A percentile compares a stretch with the other conserved stretches of the same genome.
These are phyloP conservation scores for Xylariaceae sp. DNA, from an alignment of 2,329 filamentous ascomycete genomes.

Conservation along the genomic window DNA sequence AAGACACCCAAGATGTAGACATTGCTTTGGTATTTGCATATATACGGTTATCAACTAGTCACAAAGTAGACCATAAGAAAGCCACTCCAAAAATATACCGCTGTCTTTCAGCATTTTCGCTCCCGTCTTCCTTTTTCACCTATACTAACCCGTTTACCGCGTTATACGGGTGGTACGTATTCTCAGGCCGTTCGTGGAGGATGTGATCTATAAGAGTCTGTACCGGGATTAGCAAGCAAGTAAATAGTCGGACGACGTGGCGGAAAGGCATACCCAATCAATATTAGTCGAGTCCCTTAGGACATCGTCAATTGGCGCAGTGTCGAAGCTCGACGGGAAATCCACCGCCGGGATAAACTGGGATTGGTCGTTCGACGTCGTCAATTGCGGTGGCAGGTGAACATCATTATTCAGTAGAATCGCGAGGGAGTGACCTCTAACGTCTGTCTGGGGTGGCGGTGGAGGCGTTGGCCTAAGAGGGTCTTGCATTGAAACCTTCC, in stretches of 20 bases:
- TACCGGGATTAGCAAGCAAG: constrained; percentile 14
- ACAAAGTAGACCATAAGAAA: neutral
- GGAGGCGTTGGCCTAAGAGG: constrained; percentile 22
- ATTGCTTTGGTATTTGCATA: too few relatives aligned
- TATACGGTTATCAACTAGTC: too few relatives aligned
- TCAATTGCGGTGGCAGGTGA: constrained; percentile 22
- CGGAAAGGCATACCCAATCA: constrained; percentile 39
- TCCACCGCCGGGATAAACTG: constrained; percentile 26
- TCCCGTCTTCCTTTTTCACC: neutral
- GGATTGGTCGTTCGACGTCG: constrained; percentile 24
- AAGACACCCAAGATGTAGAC: too few relatives aligned
- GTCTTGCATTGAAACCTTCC: constrained; percentile 35
- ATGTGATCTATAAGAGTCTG: constrained; percentile 31
- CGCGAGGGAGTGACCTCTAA: constrained; percentile 32
- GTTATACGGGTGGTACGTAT: constrained; percentile 20
- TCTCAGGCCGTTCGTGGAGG: constrained; percentile 28
- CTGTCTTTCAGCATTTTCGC: neutral
- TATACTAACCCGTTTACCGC: neutral
- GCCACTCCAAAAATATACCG: neutral
- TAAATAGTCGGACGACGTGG: neutral
- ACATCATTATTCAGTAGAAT: constrained; percentile 34
- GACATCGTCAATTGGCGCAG: constrained; percentile 37
- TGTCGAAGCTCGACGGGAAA: constrained; percentile 33
- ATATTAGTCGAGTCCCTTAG: constrained; percentile 34
- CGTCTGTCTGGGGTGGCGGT: constrained; percentile 27